A percentile compares a stretch with the other conserved stretches of the same genome.
These are phyloP conservation scores for Ramularia endophylla DNA, from an alignment of 2,329 filamentous ascomycete species.

Conservation along the genomic window DNA sequence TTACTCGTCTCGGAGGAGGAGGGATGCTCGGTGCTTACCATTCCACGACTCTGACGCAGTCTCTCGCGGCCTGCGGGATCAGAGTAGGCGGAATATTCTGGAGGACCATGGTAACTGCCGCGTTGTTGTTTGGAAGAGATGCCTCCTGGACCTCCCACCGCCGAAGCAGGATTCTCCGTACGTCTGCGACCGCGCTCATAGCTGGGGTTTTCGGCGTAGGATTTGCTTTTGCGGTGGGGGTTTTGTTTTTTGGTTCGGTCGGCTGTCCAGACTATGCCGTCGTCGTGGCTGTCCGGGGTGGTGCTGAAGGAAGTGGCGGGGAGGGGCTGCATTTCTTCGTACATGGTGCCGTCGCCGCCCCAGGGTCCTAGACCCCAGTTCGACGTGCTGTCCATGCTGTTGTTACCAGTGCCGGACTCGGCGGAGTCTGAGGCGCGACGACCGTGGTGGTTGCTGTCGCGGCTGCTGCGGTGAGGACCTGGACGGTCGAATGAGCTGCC, in stretches of 20 bases:
- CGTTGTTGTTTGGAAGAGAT: background rate
- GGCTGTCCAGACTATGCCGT: conserved; percentile 12
- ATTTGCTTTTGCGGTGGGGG: conserved; percentile 42
- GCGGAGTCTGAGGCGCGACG: conserved; percentile 57
- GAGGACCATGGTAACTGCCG: background rate
- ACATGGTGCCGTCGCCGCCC: conserved; percentile 32
- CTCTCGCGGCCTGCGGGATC: conserved; percentile 28
- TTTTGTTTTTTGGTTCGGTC: conserved; percentile 20
- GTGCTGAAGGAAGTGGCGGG: conserved; percentile 31
- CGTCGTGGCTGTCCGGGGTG: too few species aligned
- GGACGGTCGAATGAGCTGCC: background rate
- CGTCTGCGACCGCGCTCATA: conserved; percentile 41
- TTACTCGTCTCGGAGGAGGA: conserved; percentile 28
- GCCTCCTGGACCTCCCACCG: too few species aligned
- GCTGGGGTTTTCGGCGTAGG: conserved; percentile 94
- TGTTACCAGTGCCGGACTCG: conserved; percentile 71
- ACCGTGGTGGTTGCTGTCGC: too few species aligned
- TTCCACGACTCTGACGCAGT: conserved; percentile 27
- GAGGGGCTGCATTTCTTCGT: conserved; percentile 27
- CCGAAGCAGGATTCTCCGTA: conserved; percentile 32
- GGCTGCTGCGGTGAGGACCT: background rate
- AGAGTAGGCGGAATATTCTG: conserved; percentile 37
- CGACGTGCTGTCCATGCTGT: conserved; percentile 55
- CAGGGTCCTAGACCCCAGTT: conserved; percentile 50
- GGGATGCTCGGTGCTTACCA: too few species aligned